phyloP scores from a whole-genome alignment of 2,329 filamentous ascomycete genomes.

The Penicillium sp. region DNA sequence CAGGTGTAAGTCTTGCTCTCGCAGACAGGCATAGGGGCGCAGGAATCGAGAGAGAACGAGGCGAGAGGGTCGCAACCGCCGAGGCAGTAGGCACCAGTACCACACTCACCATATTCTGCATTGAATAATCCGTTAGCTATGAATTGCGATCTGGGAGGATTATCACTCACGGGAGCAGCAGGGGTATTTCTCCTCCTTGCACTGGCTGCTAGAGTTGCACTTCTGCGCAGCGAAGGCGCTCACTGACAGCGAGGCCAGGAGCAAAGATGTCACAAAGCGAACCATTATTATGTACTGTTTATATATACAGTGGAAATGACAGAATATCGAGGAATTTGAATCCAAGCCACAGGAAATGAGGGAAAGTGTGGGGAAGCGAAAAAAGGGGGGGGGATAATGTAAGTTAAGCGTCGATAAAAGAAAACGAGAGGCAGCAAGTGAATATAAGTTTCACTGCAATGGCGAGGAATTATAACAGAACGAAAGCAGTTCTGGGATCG shows the following conservation, averaged over 20 bases:
- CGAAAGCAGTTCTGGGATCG: not conserved
- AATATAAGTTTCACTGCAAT: conserved; percentile 4
- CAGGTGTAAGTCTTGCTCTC: conserved; percentile 71
- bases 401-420: not conserved
- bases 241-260: conserved; percentile 36
- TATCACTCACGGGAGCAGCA: conserved; percentile 72
- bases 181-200: conserved; percentile 64
- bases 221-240: conserved; percentile 30
- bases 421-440: conserved; percentile 10
- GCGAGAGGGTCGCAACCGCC: conserved; percentile 89
- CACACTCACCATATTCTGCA: conserved; percentile 86
- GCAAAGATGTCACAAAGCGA: conserved; percentile 32
- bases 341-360: conserved; percentile 7
- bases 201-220: conserved; percentile 54
- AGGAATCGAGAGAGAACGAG: conserved; percentile 80
- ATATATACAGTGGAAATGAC: conserved; percentile 14
- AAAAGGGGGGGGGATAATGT: not conserved
- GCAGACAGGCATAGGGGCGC: conserved; percentile 80
- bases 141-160: not conserved
- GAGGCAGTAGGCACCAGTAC: conserved; percentile 89
- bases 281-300: conserved; percentile 31
- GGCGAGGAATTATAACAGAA: not conserved
- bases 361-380: not conserved
- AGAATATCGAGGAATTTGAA: conserved; percentile 21
- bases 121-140: conserved; percentile 9